Conservation (phyloP, 306 rosid genomes). For the Sesbania bispinosa region DNA sequence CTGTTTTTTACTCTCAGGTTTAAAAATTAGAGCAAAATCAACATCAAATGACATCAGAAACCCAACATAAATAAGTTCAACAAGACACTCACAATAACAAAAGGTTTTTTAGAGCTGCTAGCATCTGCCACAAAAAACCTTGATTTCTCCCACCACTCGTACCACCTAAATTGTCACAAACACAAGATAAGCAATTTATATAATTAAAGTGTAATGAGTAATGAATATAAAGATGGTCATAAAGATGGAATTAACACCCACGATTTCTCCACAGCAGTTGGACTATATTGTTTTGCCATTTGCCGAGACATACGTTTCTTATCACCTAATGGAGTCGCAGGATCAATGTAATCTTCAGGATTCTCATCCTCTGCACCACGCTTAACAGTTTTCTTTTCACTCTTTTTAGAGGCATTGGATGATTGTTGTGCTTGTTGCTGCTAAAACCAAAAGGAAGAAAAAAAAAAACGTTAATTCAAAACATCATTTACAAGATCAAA, state of each 20-base stretch:
- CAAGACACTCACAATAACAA: slow-evolving; percentile 71
- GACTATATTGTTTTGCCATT: slow-evolving; percentile 81
- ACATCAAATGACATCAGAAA: background rate
- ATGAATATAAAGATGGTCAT: too few species aligned
- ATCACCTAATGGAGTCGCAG: slow-evolving; percentile 65
- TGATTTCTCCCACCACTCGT: slow-evolving; percentile 92
- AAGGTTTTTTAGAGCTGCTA: slow-evolving; percentile 76
- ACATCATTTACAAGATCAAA: background rate
- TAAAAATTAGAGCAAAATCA: background rate
- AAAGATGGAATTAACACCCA: slow-evolving; percentile 36
- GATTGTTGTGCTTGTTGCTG: slow-evolving; percentile 84
- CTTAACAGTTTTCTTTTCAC: slow-evolving; percentile 67
- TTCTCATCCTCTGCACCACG: slow-evolving; percentile 70
- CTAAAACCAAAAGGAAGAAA: slow-evolving; percentile 23
- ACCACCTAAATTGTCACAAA: slow-evolving; percentile 69
- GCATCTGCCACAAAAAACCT: slow-evolving; percentile 74
- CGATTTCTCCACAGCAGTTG: slow-evolving; percentile 80
- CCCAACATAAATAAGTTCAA: slow-evolving; percentile 8
- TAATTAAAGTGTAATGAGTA: background rate
- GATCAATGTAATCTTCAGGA: slow-evolving; percentile 71
- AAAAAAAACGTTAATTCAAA: background rate
- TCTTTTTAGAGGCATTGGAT: slow-evolving; percentile 57
- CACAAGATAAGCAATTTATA: slow-evolving; percentile 9
- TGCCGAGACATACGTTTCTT: slow-evolving; percentile 71
- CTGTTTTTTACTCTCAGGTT: background rate